These are phyloP conservation scores for Chlorella variabilis DNA, from an alignment of 163 green algal species.

Conservation along the genomic window DNA sequence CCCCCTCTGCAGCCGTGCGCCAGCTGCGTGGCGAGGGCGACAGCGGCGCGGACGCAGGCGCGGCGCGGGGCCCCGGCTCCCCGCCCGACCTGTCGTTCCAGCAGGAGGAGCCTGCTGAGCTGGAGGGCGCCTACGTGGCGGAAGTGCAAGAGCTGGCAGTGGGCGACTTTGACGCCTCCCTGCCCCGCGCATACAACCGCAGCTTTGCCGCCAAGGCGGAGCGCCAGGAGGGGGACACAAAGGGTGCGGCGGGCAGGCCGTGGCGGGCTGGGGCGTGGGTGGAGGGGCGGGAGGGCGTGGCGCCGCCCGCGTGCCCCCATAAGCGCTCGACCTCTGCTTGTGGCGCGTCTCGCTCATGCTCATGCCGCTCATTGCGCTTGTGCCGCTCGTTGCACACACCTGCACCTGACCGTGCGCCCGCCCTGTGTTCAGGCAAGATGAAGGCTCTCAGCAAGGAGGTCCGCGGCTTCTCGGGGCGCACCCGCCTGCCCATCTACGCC, in stretches of 20 bases:
- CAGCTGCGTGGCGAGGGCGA: constrained; percentile 20
- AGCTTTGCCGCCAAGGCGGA: constrained; percentile 55
- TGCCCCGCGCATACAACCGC: constrained; percentile 64
- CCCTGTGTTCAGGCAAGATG: constrained; percentile 66
- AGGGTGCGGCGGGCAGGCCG: too few species aligned
- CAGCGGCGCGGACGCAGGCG: background rate
- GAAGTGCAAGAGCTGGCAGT: constrained; percentile 56
- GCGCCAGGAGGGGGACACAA: constrained; percentile 41
- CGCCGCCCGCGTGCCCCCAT: too few species aligned
- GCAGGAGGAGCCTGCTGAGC: constrained; percentile 24
- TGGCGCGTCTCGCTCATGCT: too few species aligned
- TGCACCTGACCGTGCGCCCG: too few species aligned
- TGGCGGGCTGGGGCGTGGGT: too few species aligned
- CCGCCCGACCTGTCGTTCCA: background rate
- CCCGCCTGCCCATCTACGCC: constrained; percentile 64
- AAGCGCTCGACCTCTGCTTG: too few species aligned
- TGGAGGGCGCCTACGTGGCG: constrained; percentile 45
- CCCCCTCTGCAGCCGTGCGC: constrained; percentile 16
- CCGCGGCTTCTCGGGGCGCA: constrained; percentile 61
- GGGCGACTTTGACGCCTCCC: constrained; percentile 67
- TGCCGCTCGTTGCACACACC: too few species aligned
- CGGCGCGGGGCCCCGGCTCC: too few species aligned
- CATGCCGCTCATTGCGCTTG: too few species aligned
- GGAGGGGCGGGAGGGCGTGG: too few species aligned
- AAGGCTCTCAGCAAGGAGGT: constrained; percentile 74